phyloP scores from a whole-genome alignment of 2,329 filamentous ascomycete species.

The Penicillium palitans region DNA sequence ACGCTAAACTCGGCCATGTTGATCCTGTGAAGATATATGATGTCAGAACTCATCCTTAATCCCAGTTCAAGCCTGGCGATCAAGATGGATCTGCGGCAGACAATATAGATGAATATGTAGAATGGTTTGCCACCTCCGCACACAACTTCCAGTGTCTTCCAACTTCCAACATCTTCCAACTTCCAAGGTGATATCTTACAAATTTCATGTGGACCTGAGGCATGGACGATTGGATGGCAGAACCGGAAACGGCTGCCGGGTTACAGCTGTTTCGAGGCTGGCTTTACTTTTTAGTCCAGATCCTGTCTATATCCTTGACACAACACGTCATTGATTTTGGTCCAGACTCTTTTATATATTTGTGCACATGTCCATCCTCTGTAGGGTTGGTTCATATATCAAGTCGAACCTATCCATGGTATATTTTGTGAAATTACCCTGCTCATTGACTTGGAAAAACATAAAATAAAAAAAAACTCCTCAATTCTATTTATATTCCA shows the following conservation, averaged over 20 bases:
- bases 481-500: background rate
- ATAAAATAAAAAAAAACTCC: background rate
- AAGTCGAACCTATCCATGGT: background rate
- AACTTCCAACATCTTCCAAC: background rate
- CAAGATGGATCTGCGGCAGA: background rate
- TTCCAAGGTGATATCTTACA: background rate
- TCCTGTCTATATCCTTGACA: background rate
- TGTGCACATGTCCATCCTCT: too few relatives aligned
- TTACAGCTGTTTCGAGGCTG: background rate
- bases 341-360: constrained; percentile 7
- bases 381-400: background rate
- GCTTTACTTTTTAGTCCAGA: background rate
- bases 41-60: background rate
- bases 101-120: background rate
- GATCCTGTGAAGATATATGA: background rate
- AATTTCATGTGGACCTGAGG: background rate
- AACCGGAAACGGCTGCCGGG: constrained; percentile 10
- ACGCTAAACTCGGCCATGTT: background rate
- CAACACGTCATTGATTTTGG: constrained; percentile 6
- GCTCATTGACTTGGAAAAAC: background rate
- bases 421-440: background rate
- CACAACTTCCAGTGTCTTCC: background rate
- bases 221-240: background rate
- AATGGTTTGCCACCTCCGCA: background rate
- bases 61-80: background rate